Base-by-base conservation (phyloP, 75 land plant genomes). In the Ceratopteris richardii region DNA sequence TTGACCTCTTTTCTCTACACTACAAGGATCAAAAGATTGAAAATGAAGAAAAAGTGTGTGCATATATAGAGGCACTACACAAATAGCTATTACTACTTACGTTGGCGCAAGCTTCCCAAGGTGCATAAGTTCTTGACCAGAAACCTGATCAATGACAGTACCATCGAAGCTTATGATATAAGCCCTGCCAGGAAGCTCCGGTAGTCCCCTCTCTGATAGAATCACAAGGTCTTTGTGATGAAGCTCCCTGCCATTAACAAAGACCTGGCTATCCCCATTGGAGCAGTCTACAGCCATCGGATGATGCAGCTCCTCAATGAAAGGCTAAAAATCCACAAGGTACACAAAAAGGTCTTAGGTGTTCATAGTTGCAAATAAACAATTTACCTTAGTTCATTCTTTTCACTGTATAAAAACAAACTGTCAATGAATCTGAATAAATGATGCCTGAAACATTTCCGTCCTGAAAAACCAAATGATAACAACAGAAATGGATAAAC, bases 61-160 rank as follows among this genome's bases (percentile, higher is more conserved):
- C 42, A 40, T 40, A 9, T 40, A 40, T 40, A 10, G 9, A 40
- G 9, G 14, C 14, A 14, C 14, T n/a, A n/a, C n/a, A n/a, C n/a
- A n/a, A n/a, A n/a, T 9, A 40, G 42, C 42, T 40, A 10, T 14
- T 10, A 9, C 14, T 14, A 62, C 97, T 63, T 71, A 92, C 97
- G 86, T 81, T 25, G 97, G 97, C 2, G 97, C 97, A 53, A 92
- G 97, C 56, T 65, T 80, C 56, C 97, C 95, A 37, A 92, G 90
- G 59, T 80, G 80, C 60, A 65, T 77, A 20, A 83, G 79, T 20
- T 93, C 60, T 57, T 44, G 66, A 39, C 72, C 69, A 9, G 42
- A 10, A 40, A 40, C 14, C n/a, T n/a, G n/a, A 44, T 92, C 97
- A 25, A 67, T 58, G 39, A 92, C 78, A 66, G 58, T 67, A 1